These are phyloP conservation scores for Deinandra increscens DNA, from an alignment of 129 eudicot species.

Conservation along the genomic window DNA sequence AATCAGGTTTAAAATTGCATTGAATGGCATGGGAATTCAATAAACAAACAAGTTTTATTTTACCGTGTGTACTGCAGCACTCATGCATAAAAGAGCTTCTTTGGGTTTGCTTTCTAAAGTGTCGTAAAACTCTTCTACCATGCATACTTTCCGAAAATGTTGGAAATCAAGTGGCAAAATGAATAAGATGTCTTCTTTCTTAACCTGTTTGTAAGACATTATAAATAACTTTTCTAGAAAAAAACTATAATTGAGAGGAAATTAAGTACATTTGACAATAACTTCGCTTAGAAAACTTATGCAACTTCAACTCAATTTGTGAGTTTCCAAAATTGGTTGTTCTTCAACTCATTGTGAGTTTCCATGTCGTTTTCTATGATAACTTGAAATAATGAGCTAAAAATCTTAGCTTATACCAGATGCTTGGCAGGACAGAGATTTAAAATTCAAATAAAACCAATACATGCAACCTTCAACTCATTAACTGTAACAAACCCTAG, in stretches of 20 bases:
- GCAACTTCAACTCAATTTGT: neutral
- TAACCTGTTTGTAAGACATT: conserved; percentile 44
- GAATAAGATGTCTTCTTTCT: conserved; percentile 38
- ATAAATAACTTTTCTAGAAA: conserved; percentile 3
- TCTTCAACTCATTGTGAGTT: neutral
- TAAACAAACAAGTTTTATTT: neutral
- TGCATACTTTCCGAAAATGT: conserved; percentile 60
- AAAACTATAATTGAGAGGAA: neutral
- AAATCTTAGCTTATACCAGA: neutral
- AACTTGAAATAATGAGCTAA: neutral
- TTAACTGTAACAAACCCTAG: conserved; percentile 6
- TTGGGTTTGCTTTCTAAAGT: conserved; percentile 65
- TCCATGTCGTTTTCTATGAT: neutral
- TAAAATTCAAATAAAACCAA: too few species aligned
- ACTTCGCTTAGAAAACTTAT: neutral
- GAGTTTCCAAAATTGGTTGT: neutral
- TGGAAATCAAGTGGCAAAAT: conserved; percentile 76
- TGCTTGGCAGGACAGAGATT: neutral
- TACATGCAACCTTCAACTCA: neutral
- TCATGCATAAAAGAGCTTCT: conserved; percentile 84
- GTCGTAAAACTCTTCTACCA: conserved; percentile 42
- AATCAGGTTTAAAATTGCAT: neutral
- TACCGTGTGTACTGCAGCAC: conserved; percentile 91
- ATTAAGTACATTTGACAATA: conserved; percentile 5
- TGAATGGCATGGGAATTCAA: neutral